phyloP scores from a whole-genome alignment of 768 basidiomycete species.

The Suillus bovinus region DNA sequence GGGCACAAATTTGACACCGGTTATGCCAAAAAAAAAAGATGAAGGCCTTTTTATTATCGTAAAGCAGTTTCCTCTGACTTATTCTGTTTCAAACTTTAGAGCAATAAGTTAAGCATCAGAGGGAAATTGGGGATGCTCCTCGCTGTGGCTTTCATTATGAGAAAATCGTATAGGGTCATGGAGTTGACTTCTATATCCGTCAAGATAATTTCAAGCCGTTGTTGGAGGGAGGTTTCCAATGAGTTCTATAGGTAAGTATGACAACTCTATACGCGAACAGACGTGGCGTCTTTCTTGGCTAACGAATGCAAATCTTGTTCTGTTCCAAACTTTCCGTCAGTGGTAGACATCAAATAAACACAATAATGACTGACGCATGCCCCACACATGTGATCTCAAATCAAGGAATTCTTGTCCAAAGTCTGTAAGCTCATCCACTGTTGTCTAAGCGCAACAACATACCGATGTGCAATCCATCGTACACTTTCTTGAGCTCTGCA shows the following conservation, averaged over 20 bases:
- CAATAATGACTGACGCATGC: constrained; percentile 65
- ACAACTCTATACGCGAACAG: constrained; percentile 51
- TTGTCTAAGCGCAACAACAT: constrained; percentile 22
- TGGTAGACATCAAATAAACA: neutral
- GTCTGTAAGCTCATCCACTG: constrained; percentile 2
- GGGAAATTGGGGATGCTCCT: neutral
- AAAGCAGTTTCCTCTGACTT: constrained; percentile 35
- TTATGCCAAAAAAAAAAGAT: constrained; percentile 21
- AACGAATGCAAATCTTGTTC: constrained; percentile 81
- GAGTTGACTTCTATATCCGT: too few relatives aligned
- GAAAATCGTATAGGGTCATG: neutral
- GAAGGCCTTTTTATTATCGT: constrained; percentile 40
- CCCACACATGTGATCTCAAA: constrained; percentile 81
- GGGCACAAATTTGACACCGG: constrained; percentile 18
- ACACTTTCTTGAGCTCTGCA: constrained; percentile 84
- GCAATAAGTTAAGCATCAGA: constrained; percentile 27
- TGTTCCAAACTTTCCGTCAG: constrained; percentile 28
- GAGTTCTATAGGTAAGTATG: constrained; percentile 4
- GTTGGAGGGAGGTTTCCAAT: neutral
- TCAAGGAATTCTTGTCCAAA: constrained; percentile 69
- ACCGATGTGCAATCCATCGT: constrained; percentile 83
- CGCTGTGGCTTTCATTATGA: too few relatives aligned
- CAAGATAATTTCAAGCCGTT: neutral
- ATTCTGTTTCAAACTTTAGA: constrained; percentile 37
- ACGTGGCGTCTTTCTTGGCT: constrained; percentile 64